Evolutionary conservation across 257 asterid species (phyloP).

Genomic region (Solanum bulbocastanum): DNA sequence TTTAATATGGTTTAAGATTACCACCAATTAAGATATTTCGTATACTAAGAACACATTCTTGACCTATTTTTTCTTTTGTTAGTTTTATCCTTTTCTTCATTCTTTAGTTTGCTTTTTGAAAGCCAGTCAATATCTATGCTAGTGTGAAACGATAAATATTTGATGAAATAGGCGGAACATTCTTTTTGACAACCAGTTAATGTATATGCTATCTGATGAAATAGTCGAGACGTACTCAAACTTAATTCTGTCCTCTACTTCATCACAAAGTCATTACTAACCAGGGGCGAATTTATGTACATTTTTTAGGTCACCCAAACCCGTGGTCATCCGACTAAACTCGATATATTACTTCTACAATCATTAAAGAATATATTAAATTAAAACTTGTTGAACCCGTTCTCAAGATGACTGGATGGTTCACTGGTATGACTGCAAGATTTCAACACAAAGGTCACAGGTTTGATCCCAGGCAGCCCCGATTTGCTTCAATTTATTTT

Average conservation of each 20-base stretch:
- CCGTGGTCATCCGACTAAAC: no score
- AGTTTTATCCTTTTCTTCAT: neutral
- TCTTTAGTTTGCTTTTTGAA: neutral
- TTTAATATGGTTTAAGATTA: neutral
- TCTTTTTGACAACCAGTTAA: no score
- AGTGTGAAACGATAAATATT: neutral
- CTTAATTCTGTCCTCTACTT: neutral
- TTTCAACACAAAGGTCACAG: no score
- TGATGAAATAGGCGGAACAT: neutral
- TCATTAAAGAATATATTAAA: no score
- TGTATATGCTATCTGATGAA: neutral
- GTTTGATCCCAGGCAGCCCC: no score
- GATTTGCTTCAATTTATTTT: no score
- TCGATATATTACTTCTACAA: no score
- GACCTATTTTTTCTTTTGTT: neutral
- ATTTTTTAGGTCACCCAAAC: no score
- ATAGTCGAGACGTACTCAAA: fast-evolving
- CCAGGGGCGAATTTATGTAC: no score
- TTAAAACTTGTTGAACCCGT: no score
- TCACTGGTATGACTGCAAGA: no score
- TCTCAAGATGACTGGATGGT: no score
- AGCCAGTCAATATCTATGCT: neutral
- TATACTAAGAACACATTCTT: neutral
- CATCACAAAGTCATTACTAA: constrained; percentile 3
- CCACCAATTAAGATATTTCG: neutral